Conservation (phyloP, 441 rosid genomes). For the Erodium moschatum region DNA sequence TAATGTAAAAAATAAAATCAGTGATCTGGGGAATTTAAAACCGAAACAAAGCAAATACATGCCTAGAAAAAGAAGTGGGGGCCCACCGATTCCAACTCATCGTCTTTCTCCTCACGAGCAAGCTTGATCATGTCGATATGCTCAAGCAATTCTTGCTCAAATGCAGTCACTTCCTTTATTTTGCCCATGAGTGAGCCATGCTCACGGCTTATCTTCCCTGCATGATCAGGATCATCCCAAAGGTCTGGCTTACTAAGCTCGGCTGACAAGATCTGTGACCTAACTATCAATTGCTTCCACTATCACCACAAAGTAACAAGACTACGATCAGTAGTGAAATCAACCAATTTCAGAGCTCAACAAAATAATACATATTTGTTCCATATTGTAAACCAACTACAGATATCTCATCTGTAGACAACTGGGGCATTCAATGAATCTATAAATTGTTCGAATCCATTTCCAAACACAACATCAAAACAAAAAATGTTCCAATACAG, state of each 20-base stretch:
- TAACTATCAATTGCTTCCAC: slow-evolving; percentile 74
- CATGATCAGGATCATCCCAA: slow-evolving; percentile 82
- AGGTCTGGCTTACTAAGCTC: slow-evolving; percentile 68
- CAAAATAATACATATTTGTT: background rate
- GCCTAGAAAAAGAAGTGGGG: slow-evolving; percentile 60
- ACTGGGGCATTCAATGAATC: background rate
- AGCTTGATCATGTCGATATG: slow-evolving; percentile 91
- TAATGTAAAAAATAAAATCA: background rate
- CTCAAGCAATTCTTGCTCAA: slow-evolving; percentile 76
- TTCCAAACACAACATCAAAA: background rate
- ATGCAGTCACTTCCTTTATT: slow-evolving; percentile 63
- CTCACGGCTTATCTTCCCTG: slow-evolving; percentile 83
- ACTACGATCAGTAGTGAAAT: background rate
- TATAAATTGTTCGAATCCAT: background rate
- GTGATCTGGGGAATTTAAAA: slow-evolving; percentile 9
- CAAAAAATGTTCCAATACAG: background rate
- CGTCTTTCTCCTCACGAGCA: slow-evolving; percentile 78
- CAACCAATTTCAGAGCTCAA: background rate
- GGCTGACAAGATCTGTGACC: slow-evolving; percentile 51
- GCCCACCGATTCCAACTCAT: slow-evolving; percentile 93
- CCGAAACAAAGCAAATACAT: slow-evolving; percentile 35
- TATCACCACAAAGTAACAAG: slow-evolving; percentile 28
- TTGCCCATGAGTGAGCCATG: slow-evolving; percentile 70
- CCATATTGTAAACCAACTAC: background rate
- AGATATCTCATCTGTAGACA: background rate